A percentile compares a stretch with the other conserved stretches of the same genome.
Conservation (phyloP, 805 yeast species). For the Cyberlindnera veronae region DNA sequence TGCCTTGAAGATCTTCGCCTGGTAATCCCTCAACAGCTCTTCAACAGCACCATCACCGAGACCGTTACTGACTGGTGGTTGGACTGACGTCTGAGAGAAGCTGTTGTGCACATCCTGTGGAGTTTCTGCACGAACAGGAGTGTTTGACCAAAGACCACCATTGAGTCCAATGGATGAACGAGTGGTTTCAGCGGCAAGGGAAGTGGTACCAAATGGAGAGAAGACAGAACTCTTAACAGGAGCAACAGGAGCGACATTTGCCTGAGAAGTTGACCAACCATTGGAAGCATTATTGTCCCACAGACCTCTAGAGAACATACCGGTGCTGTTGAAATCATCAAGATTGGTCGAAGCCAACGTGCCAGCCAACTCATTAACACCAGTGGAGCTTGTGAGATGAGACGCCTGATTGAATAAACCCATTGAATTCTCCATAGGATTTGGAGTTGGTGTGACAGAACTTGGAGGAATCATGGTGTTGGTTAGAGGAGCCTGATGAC, state of each 20-base stretch:
- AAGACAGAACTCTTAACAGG: neutral
- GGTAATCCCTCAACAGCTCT: slow-evolving; percentile 6
- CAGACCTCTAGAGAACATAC: slow-evolving; percentile 7
- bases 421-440: neutral
- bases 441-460: too few relatives aligned
- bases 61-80: neutral
- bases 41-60: neutral
- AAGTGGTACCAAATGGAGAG: neutral
- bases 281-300: slow-evolving; percentile 7
- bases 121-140: neutral
- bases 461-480: too few relatives aligned
- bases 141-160: neutral
- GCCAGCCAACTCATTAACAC: slow-evolving; percentile 7
- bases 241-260: neutral
- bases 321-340: slow-evolving; percentile 9
- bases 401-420: slow-evolving; percentile 3
- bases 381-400: neutral
- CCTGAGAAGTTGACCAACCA: slow-evolving; percentile 5
- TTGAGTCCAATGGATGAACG: neutral
- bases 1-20: slow-evolving; percentile 10
- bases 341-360: slow-evolving; percentile 6
- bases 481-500: too few relatives aligned
- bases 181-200: neutral
- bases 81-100: neutral
- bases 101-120: neutral